A percentile compares a stretch with the other conserved stretches of the same genome.
Conservation (phyloP, 164 flowering plant genomes). For the Sedum album region DNA sequence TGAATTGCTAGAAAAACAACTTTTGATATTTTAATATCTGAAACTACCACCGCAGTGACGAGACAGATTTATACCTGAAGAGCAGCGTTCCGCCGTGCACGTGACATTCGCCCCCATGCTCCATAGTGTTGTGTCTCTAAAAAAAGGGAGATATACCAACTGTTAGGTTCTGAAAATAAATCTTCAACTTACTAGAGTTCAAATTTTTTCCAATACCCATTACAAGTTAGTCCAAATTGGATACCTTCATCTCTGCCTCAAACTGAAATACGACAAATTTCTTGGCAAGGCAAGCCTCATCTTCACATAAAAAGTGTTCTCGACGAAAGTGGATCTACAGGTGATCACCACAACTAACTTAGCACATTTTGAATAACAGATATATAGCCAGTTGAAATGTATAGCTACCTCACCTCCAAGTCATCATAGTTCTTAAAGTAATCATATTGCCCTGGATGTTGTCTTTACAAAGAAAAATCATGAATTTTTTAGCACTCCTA, state of each 20-base stretch:
- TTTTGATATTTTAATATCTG: neutral
- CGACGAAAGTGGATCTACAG: constrained; percentile 79
- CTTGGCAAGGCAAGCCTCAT: constrained; percentile 78
- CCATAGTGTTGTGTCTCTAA: constrained; percentile 77
- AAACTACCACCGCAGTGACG: neutral
- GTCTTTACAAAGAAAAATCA: constrained; percentile 36
- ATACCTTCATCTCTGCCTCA: constrained; percentile 90
- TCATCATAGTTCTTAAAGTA: constrained; percentile 87
- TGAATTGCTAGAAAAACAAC: neutral
- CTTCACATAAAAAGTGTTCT: constrained; percentile 84
- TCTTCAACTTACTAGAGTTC: neutral
- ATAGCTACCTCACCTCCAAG: constrained; percentile 51
- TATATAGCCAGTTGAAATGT: neutral
- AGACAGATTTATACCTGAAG: constrained; percentile 43
- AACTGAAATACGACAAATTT: constrained; percentile 75
- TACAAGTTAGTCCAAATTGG: no score
- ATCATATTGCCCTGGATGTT: constrained; percentile 84
- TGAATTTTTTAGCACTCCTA: neutral
- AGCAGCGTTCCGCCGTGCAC: constrained; percentile 81
- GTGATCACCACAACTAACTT: neutral
- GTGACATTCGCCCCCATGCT: constrained; percentile 94
- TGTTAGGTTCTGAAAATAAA: neutral
- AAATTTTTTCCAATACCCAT: no score
- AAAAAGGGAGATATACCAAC: constrained; percentile 12
- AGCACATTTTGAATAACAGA: neutral